These are phyloP conservation scores for Fagopyrum homotropicum DNA, from an alignment of 148 eudicot species.

Conservation along the genomic window DNA sequence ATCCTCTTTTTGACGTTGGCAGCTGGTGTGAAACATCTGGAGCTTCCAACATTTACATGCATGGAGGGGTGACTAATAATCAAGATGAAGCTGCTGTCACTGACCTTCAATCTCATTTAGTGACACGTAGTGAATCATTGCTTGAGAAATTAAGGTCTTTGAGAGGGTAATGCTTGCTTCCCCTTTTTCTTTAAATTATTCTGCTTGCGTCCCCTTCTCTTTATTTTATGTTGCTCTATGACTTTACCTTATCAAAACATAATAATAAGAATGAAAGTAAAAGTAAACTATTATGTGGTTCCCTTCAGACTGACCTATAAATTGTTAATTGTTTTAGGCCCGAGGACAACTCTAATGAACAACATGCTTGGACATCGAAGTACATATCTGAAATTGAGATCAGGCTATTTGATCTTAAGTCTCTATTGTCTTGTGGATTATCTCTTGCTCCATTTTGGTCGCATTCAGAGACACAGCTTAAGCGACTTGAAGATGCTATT, in stretches of 20 bases:
- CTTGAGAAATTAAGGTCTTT: slow-evolving; percentile 53
- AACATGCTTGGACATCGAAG: slow-evolving; percentile 37
- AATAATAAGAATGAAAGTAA: neutral
- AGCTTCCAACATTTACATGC: slow-evolving; percentile 22
- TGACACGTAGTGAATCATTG: slow-evolving; percentile 49
- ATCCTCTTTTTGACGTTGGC: slow-evolving; percentile 19
- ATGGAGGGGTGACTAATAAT: slow-evolving; percentile 21
- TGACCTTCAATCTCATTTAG: slow-evolving; percentile 41
- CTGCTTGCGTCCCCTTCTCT: neutral
- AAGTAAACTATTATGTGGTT: neutral
- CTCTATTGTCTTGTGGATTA: slow-evolving; percentile 54
- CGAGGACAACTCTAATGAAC: slow-evolving; percentile 24
- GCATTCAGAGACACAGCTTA: slow-evolving; percentile 63
- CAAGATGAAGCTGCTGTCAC: slow-evolving; percentile 22
- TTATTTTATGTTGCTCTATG: neutral
- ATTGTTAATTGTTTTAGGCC: slow-evolving; percentile 32
- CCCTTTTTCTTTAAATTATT: neutral
- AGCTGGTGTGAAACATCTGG: slow-evolving; percentile 16
- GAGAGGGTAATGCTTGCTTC: slow-evolving; percentile 35
- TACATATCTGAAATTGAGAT: slow-evolving; percentile 58
- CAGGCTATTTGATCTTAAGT: slow-evolving; percentile 71
- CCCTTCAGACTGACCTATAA: neutral
- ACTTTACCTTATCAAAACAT: neutral
- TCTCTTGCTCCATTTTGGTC: slow-evolving; percentile 79
- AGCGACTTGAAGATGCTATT: slow-evolving; percentile 51